Evolutionary conservation across 2,329 filamentous ascomycete genomes (phyloP).

Genomic region (Phialophora expanda): DNA sequence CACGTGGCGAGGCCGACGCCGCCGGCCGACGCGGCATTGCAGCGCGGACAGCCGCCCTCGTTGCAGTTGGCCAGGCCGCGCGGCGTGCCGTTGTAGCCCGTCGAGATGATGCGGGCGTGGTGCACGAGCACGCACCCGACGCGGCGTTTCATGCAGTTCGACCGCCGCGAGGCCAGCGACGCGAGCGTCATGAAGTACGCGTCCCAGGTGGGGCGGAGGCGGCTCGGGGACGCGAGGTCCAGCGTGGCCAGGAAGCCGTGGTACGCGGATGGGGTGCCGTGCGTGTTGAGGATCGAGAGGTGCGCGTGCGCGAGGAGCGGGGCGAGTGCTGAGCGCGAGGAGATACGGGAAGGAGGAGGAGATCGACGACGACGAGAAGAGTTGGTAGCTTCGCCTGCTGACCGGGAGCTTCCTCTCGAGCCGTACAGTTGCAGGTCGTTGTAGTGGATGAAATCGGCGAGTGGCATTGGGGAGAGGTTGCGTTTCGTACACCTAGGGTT

Average conservation of each 20-base stretch:
- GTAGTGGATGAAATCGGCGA: conserved; percentile 65
- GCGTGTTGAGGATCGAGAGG: conserved; percentile 84
- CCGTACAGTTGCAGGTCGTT: conserved; percentile 78
- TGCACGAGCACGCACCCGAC: conserved; percentile 93
- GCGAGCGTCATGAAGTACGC: conserved; percentile 98
- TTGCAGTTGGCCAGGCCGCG: conserved; percentile 86
- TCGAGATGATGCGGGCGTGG: conserved; percentile 81
- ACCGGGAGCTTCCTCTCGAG: conserved; percentile 41
- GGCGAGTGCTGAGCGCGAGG: conserved; percentile 6
- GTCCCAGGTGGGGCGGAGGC: conserved; percentile 90
- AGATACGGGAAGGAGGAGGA: too few species aligned
- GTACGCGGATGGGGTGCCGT: conserved; percentile 71
- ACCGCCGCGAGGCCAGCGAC: conserved; percentile 83
- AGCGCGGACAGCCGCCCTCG: conserved; percentile 86
- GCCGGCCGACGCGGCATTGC: conserved; percentile 69
- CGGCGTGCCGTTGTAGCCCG: conserved; percentile 98
- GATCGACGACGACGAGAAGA: neutral
- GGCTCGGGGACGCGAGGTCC: conserved; percentile 76
- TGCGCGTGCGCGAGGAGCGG: conserved; percentile 82
- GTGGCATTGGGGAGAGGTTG: conserved; percentile 57
- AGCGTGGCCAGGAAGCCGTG: conserved; percentile 74
- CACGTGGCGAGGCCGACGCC: conserved; percentile 83
- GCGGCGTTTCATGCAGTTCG: conserved; percentile 97
- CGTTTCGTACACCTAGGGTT: conserved; percentile 54
- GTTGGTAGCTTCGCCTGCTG: neutral